Conservation (phyloP, 768 basidiomycete genomes). For the Sarcomyxa edulis region DNA sequence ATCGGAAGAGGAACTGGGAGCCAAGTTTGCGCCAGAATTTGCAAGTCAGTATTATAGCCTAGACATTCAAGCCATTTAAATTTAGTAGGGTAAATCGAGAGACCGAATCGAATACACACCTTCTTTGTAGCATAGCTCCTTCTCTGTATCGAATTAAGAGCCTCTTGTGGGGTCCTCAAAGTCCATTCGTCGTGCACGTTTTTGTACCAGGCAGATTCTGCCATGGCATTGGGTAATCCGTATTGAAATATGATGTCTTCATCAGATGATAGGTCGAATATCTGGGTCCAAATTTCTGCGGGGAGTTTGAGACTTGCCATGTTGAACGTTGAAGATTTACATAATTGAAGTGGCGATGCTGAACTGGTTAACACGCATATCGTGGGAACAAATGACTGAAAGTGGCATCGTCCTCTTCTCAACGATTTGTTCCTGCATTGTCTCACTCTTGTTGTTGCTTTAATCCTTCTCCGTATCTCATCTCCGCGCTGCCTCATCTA, state of each 20-base stretch:
- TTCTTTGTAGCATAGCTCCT: constrained; percentile 64
- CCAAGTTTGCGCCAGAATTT: constrained; percentile 57
- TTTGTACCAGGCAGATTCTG: constrained; percentile 62
- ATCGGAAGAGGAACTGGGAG: constrained; percentile 63
- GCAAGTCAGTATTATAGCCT: constrained; percentile 71
- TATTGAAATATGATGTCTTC: constrained; percentile 65
- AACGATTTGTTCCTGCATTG: too few relatives aligned
- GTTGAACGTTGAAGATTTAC: too few relatives aligned
- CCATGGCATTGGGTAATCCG: constrained; percentile 56
- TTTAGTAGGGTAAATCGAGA: background rate
- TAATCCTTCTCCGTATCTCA: too few relatives aligned
- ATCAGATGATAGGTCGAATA: constrained; percentile 67
- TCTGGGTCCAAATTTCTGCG: constrained; percentile 63
- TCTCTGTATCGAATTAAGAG: constrained; percentile 50
- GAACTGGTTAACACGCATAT: too few relatives aligned
- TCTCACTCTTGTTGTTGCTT: too few relatives aligned
- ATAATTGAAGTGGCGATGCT: background rate
- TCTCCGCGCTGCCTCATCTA: too few relatives aligned
- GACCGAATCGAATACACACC: constrained; percentile 30
- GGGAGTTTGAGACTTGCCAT: constrained; percentile 36
- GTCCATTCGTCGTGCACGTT: constrained; percentile 45
- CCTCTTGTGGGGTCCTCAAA: constrained; percentile 56
- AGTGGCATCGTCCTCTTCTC: too few relatives aligned
- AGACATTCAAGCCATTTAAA: background rate
- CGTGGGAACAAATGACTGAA: too few relatives aligned